These are phyloP conservation scores for Geotrichum australiense DNA, from an alignment of 1,139 yeast species.

Conservation along the genomic window DNA sequence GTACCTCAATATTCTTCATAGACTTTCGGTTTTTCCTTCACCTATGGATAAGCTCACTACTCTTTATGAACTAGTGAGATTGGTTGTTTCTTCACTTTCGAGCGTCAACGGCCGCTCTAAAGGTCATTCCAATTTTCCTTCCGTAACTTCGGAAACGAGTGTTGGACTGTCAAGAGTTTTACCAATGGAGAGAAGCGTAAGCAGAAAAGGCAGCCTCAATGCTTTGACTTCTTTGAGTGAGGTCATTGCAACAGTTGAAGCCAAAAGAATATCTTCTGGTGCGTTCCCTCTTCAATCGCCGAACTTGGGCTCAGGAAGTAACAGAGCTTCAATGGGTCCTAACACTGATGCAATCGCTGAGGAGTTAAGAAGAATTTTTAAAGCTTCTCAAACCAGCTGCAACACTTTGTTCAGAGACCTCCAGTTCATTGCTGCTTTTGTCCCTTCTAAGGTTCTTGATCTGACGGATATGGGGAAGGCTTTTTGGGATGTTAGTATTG, in stretches of 20 bases:
- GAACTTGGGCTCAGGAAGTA: slow-evolving; percentile 6
- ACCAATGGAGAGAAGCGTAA: slow-evolving; percentile 10
- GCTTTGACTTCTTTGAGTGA: slow-evolving; percentile 26
- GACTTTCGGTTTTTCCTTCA: slow-evolving; percentile 28
- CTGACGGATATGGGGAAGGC: slow-evolving; percentile 33
- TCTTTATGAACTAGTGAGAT: slow-evolving; percentile 28
- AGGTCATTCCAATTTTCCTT: slow-evolving; percentile 23
- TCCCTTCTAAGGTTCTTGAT: slow-evolving; percentile 31
- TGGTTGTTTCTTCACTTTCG: slow-evolving; percentile 29
- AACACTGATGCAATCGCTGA: slow-evolving; percentile 33
- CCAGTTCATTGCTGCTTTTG: slow-evolving; percentile 34
- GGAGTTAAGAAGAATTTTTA: slow-evolving; percentile 28
- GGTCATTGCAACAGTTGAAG: slow-evolving; percentile 28
- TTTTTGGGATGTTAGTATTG: slow-evolving; percentile 36
- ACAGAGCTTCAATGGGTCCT: slow-evolving; percentile 20
- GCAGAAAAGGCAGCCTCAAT: slow-evolving; percentile 18
- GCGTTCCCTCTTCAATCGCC: slow-evolving; percentile 13
- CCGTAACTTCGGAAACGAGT: slow-evolving; percentile 23
- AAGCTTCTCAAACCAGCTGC: slow-evolving; percentile 25
- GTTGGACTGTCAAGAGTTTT: slow-evolving; percentile 6
- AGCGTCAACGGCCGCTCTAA: background rate
- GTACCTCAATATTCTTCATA: slow-evolving; percentile 24
- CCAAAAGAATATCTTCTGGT: slow-evolving; percentile 26
- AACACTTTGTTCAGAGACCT: slow-evolving; percentile 34
- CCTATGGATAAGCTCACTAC: slow-evolving; percentile 29